A percentile compares a stretch with the other conserved stretches of the same genome.
phyloP scores from a whole-genome alignment of 306 rosid species.

The Trifolium dubium region DNA sequence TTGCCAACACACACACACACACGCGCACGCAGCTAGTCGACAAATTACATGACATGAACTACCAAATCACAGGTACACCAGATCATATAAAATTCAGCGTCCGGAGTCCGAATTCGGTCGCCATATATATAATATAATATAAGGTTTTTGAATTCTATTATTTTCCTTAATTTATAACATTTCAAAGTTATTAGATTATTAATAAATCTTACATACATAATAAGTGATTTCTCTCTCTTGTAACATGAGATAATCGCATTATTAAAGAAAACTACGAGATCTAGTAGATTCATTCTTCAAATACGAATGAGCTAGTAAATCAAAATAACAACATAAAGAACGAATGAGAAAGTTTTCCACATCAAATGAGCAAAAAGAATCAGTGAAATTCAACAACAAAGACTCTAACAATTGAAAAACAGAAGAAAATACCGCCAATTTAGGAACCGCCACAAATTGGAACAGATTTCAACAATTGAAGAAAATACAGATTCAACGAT shows the following conservation, averaged over 20 bases:
- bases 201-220: neutral
- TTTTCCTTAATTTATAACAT: slow-evolving; percentile 7
- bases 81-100: neutral
- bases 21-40: neutral
- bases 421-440: too few relatives aligned
- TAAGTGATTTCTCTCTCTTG: neutral
- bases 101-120: neutral
- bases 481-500: slow-evolving; percentile 5
- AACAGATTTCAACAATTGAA: slow-evolving; percentile 18
- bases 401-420: too few relatives aligned
- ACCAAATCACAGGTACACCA: neutral
- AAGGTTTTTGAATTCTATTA: slow-evolving; percentile 1
- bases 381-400: slow-evolving; percentile 22
- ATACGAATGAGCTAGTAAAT: neutral
- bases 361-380: neutral
- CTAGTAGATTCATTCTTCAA: slow-evolving; percentile 15
- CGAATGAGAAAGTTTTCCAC: neutral
- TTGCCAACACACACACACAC: neutral
- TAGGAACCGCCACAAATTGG: neutral
- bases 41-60: slow-evolving; percentile 9
- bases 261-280: slow-evolving; percentile 13
- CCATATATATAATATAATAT: neutral
- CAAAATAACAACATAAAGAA: neutral
- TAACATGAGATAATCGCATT: neutral
- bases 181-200: neutral